Evolutionary conservation across 768 basidiomycete species (phyloP), one percentile per base, ranked within the genome.

Genomic region (Lactifluus rugatus): DNA sequence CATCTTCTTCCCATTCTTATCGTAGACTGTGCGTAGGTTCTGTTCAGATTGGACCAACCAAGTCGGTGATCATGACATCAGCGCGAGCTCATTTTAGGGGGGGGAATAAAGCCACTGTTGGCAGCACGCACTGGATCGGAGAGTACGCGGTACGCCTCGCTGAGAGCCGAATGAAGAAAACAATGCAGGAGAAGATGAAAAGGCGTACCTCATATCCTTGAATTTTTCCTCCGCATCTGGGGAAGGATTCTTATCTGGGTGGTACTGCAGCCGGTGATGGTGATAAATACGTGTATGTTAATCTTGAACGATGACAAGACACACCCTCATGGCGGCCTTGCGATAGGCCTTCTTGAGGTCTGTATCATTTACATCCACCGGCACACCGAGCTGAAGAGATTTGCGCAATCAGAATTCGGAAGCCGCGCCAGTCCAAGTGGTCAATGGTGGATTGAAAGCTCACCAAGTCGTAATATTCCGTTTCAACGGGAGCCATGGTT

Each of bases 211-310:
- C 67, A 99, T 90, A 47, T 96, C 90, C 73, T 97, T 95, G 77
- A 99, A 99, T 75, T 85, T 93, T 70, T 89, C 87, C 69, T 93
- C 93, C 1, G 95, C 96, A 66, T 92, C 91, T n/a, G 84, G 79
- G 4, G 90, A 87, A 7, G 82, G 79, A 67, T 97, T 97, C 79
- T 95, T 96, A 73, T 96, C 94, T 5, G 93, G 94, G 69, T 96
- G 93, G 69, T 85, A 95, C 89, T 93, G 64, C 32, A 58, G 45
- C 58, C 28, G 42, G 28, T 21, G 17, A 55, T 19, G 4, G 19
- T 36, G 23, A 41, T 41, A 28, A 7, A 9, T 17, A 31, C 17
- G 11, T 41, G 23, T 16, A 17, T 34, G 28, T 5, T 31, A 31
- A 31, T 31, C 28, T 9, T 31, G 34, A 34, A 34, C 10, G 48